Conservation (phyloP, 2,329 filamentous ascomycete species). For the Cladosporium sp. region DNA sequence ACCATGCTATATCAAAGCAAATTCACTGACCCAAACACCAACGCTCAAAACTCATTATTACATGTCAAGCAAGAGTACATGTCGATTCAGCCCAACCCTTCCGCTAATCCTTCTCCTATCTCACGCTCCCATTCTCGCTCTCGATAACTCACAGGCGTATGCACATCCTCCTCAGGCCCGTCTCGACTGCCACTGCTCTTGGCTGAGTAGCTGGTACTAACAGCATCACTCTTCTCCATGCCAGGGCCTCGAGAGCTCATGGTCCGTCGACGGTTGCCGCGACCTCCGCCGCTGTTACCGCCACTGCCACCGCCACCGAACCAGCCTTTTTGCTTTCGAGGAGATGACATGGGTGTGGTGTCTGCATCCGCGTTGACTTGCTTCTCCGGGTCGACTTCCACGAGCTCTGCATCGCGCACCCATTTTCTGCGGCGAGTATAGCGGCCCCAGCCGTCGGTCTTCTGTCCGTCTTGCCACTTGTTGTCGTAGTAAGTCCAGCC, state of each 20-base stretch:
- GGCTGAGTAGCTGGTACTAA: constrained; percentile 3
- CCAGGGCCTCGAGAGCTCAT: background rate
- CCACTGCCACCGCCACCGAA: constrained; percentile 19
- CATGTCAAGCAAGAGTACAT: background rate
- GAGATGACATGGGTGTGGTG: constrained; percentile 4
- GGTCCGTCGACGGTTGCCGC: constrained; percentile 13
- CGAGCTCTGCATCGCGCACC: constrained; percentile 93
- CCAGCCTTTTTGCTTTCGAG: constrained; percentile 26
- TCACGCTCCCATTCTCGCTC: constrained; percentile 63
- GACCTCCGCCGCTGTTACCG: constrained; percentile 1
- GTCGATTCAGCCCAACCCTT: constrained; percentile 67
- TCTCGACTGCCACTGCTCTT: constrained; percentile 29
- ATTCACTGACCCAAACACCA: background rate
- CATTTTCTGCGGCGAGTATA: constrained; percentile 93
- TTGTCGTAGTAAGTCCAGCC: constrained; percentile 99
- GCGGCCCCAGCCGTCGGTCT: constrained; percentile 88
- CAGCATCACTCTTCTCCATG: background rate
- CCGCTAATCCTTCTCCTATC: constrained; percentile 76
- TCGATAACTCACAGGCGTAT: constrained; percentile 46
- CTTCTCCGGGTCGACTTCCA: constrained; percentile 56
- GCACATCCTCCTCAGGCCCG: constrained; percentile 41
- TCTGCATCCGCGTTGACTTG: background rate
- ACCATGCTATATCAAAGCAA: background rate
- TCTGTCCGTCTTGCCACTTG: constrained; percentile 89
- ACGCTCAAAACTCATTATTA: background rate